Evolutionary conservation across 176 grass and related monocot species (phyloP).

Genomic region (Bonia amplexicaulis): DNA sequence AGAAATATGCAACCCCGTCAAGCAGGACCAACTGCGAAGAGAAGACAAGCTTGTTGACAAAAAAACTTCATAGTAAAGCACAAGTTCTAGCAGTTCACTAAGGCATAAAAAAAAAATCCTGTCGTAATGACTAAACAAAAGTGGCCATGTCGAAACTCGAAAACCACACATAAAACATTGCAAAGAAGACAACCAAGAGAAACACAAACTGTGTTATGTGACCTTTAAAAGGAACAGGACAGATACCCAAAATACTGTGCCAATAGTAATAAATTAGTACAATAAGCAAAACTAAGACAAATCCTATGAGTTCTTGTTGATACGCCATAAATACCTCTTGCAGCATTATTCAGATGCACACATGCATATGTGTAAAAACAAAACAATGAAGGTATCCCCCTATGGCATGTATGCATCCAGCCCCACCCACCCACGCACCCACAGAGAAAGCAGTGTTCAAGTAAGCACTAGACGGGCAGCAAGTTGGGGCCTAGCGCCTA

Average conservation of each 20-base stretch:
- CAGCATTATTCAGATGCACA: neutral
- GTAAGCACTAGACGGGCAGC: no score
- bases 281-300: neutral
- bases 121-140: neutral
- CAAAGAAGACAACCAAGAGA: neutral
- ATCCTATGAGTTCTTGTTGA: neutral
- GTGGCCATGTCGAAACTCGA: neutral
- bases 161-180: neutral
- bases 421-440: no score
- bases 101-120: neutral
- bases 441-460: no score
- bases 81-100: neutral
- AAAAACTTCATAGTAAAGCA: neutral
- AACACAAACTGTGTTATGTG: neutral
- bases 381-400: neutral
- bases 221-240: neutral
- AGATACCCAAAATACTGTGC: neutral
- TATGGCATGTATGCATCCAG: neutral
- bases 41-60: neutral
- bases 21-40: constrained; percentile 2
- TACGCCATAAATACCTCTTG: neutral
- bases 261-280: neutral
- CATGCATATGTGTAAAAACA: neutral
- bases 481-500: no score
- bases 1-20: neutral